These are phyloP conservation scores for Cryptosporidium canis DNA, from an alignment of 169 alveolate species.

Conservation along the genomic window DNA sequence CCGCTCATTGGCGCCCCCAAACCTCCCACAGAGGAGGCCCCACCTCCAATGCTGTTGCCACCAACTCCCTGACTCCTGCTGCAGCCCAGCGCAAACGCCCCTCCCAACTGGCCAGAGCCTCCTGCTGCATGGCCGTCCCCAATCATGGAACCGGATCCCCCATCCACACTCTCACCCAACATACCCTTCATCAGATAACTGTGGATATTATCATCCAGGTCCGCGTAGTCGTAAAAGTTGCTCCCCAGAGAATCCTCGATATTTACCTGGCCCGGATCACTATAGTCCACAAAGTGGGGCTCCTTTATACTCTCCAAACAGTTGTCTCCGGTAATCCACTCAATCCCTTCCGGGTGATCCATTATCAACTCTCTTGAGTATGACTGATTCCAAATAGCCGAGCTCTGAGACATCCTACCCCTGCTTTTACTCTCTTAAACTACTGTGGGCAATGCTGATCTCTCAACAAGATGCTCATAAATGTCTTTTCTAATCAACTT, in stretches of 20 bases:
- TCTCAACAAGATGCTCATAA: slow-evolving; percentile 11
- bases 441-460: background rate
- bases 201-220: slow-evolving; percentile 47
- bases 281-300: background rate
- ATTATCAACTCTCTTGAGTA: slow-evolving; percentile 23
- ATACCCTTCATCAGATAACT: slow-evolving; percentile 43
- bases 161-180: slow-evolving; percentile 12
- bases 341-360: slow-evolving; percentile 32
- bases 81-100: too few relatives aligned
- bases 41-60: background rate
- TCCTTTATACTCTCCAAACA: slow-evolving; percentile 30
- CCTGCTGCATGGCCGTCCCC: background rate
- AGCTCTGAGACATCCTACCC: slow-evolving; percentile 22
- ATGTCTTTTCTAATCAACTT: background rate
- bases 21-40: background rate
- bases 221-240: slow-evolving; percentile 52
- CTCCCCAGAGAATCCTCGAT: slow-evolving; percentile 24
- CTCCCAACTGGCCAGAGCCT: too few relatives aligned
- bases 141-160: background rate
- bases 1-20: too few relatives aligned
- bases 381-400: slow-evolving; percentile 29
- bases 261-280: background rate
- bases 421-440: background rate
- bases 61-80: background rate
- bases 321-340: slow-evolving; percentile 37